These are phyloP conservation scores for Dactylellina leptospora DNA, from an alignment of 2,329 filamentous ascomycete species.

Conservation along the genomic window DNA sequence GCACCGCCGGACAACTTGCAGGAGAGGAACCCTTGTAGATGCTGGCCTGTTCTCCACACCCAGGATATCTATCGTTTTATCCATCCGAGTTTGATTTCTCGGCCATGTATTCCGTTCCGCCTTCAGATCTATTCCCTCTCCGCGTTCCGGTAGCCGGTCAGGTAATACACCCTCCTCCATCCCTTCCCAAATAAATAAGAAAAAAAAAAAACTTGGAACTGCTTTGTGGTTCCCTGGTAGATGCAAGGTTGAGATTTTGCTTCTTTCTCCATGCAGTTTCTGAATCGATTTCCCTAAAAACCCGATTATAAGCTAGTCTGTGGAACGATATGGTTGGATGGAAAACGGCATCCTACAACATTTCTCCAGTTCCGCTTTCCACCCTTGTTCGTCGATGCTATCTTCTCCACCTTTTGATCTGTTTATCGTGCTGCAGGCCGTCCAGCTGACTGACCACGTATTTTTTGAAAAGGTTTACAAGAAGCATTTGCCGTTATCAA, in stretches of 20 bases:
- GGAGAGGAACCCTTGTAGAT: conserved; percentile 14
- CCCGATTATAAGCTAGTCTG: conserved; percentile 17
- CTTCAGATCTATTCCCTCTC: conserved; percentile 31
- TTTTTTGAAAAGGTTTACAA: conserved; percentile 28
- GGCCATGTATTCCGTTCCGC: conserved; percentile 40
- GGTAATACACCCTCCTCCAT: too few species aligned
- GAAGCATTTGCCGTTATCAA: conserved; percentile 38
- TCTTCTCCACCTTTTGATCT: conserved; percentile 12
- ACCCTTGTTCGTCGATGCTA: conserved; percentile 1
- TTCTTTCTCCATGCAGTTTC: conserved; percentile 16
- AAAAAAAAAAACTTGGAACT: conserved; percentile 3
- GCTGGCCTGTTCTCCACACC: conserved; percentile 41
- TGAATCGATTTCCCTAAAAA: conserved; percentile 27
- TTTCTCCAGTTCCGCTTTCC: not conserved
- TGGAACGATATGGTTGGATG: not conserved
- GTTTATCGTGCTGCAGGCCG: conserved; percentile 4
- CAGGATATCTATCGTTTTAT: conserved; percentile 19
- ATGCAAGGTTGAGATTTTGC: too few species aligned
- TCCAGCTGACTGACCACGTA: conserved; percentile 38
- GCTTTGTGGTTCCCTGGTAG: too few species aligned
- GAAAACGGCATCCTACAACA: not conserved
- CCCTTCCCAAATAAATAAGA: not conserved
- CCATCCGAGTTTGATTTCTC: conserved; percentile 25
- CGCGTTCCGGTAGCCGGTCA: conserved; percentile 25
- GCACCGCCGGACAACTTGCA: conserved; percentile 14